phyloP scores from a whole-genome alignment of 2,329 filamentous ascomycete species.

The Didymella arachidicola region DNA sequence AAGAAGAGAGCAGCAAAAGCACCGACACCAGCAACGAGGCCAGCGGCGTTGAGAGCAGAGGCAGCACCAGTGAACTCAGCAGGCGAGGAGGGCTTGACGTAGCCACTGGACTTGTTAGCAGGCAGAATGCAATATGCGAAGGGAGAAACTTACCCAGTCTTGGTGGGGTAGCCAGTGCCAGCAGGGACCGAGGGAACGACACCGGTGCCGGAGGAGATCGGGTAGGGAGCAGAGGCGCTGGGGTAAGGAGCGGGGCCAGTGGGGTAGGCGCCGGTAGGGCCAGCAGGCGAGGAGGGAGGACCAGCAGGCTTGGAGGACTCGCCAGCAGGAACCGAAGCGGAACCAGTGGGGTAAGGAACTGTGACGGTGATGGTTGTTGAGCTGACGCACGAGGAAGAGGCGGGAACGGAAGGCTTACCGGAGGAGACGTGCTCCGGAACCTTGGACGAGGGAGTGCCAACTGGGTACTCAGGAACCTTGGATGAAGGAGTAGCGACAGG shows the following conservation, averaged over 20 bases:
- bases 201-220: slow-evolving; percentile 27
- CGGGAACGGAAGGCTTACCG: slow-evolving; percentile 22
- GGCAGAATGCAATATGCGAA: not conserved
- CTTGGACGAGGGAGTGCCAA: slow-evolving; percentile 18
- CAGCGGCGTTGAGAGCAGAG: slow-evolving; percentile 46
- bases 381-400: slow-evolving; percentile 45
- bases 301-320: slow-evolving; percentile 17
- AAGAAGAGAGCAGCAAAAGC: slow-evolving; percentile 54
- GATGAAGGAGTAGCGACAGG: too few relatives aligned
- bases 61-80: slow-evolving; percentile 51
- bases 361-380: slow-evolving; percentile 56
- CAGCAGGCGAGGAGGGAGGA: slow-evolving; percentile 18
- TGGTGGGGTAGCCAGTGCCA: slow-evolving; percentile 43
- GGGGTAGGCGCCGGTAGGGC: slow-evolving; percentile 26
- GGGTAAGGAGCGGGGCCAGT: slow-evolving; percentile 24
- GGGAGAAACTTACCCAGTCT: slow-evolving; percentile 41
- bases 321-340: slow-evolving; percentile 1
- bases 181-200: slow-evolving; percentile 26
- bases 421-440: slow-evolving; percentile 19
- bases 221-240: slow-evolving; percentile 28
- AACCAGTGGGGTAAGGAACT: slow-evolving; percentile 50
- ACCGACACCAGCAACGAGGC: slow-evolving; percentile 52
- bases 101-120: slow-evolving; percentile 32
- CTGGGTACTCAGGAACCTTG: slow-evolving; percentile 20
- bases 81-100: slow-evolving; percentile 42